phyloP scores from a whole-genome alignment of 1,284 basidiomycete species.

The Xerocomus tenax region DNA sequence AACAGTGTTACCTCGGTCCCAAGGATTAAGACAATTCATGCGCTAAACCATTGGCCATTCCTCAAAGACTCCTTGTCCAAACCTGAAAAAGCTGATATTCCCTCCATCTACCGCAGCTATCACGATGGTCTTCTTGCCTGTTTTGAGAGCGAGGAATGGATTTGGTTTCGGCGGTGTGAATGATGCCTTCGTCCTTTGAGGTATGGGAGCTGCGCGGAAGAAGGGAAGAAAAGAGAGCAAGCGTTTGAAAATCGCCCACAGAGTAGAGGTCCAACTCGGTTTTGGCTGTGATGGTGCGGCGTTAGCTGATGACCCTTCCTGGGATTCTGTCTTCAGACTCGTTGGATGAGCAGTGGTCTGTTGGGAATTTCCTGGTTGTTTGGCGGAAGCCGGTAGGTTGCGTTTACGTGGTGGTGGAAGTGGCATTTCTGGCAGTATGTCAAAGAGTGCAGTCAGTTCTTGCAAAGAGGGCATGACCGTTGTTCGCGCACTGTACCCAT shows the following conservation, averaged over 20 bases:
- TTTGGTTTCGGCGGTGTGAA: conserved; percentile 40
- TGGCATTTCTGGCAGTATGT: conserved; percentile 48
- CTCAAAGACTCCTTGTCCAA: conserved; percentile 80
- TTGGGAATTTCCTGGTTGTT: conserved; percentile 16
- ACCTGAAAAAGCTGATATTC: conserved; percentile 81
- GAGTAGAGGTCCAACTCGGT: background rate
- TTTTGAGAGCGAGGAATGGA: conserved; percentile 72
- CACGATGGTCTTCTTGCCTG: conserved; percentile 77
- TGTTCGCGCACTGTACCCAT: conserved; percentile 50
- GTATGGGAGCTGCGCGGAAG: conserved; percentile 15
- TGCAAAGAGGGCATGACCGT: conserved; percentile 65
- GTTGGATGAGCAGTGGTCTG: conserved; percentile 10
- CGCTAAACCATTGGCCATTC: conserved; percentile 52
- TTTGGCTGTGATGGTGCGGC: background rate
- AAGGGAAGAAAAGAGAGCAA: conserved; percentile 11
- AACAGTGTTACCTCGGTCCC: background rate
- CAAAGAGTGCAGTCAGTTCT: conserved; percentile 60
- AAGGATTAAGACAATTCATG: background rate
- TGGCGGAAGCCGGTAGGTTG: background rate
- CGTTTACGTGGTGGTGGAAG: conserved; percentile 47
- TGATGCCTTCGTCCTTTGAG: conserved; percentile 27
- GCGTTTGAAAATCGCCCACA: conserved; percentile 1
- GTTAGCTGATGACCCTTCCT: background rate
- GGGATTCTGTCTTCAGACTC: conserved; percentile 5
- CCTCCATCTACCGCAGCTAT: conserved; percentile 88